A percentile compares a stretch with the other conserved stretches of the same genome.
Conservation (phyloP, 768 basidiomycete species). For the Suillus cothurnatus region DNA sequence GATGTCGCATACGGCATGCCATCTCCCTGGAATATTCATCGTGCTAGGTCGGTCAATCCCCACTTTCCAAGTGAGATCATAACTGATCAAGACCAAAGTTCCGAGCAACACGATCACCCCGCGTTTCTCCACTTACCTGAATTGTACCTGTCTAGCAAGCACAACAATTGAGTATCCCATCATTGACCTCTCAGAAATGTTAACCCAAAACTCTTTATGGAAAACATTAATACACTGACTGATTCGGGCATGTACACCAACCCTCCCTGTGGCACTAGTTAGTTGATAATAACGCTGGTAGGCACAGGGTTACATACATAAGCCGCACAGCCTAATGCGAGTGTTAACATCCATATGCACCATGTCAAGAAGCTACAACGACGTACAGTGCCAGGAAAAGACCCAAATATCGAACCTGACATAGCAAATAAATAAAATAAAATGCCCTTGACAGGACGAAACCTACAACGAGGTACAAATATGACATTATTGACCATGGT, state of each 20-base stretch:
- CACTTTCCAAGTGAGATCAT: too few relatives aligned
- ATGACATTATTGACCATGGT: constrained; percentile 2
- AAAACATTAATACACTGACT: too few relatives aligned
- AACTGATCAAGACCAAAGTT: too few relatives aligned
- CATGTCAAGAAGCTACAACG: not conserved
- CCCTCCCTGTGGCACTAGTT: not conserved
- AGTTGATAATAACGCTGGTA: not conserved
- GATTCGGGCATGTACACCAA: not conserved
- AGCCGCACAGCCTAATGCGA: not conserved
- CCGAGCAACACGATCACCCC: too few relatives aligned
- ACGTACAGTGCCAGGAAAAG: constrained; percentile 2
- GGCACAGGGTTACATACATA: not conserved
- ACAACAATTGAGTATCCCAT: too few relatives aligned
- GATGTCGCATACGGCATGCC: too few relatives aligned
- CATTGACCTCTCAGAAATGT: too few relatives aligned
- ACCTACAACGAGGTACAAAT: not conserved
- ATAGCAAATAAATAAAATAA: not conserved
- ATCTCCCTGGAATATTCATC: too few relatives aligned
- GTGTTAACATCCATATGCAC: not conserved
- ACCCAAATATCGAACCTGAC: not conserved
- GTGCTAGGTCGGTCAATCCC: too few relatives aligned
- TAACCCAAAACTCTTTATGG: too few relatives aligned
- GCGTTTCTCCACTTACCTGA: too few relatives aligned
- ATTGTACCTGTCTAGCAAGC: too few relatives aligned
- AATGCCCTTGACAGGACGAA: not conserved